Percentiles rank a stretch among this genome's conserved stretches.
phyloP scores from a whole-genome alignment of 2,329 filamentous ascomycete species.

The Pseudonectria foliicola region DNA sequence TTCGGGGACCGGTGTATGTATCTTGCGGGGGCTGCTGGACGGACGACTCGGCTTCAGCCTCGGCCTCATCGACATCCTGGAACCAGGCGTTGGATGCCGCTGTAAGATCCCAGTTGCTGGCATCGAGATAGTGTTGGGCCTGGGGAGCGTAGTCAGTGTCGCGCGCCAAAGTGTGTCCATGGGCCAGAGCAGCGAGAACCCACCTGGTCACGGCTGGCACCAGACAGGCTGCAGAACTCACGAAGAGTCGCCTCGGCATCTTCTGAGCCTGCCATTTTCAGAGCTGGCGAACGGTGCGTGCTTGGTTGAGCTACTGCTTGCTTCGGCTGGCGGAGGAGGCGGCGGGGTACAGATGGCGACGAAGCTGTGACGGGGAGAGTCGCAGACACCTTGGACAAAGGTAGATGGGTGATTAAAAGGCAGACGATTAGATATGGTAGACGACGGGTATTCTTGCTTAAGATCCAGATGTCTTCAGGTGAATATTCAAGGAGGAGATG shows the following conservation, averaged over 20 bases:
- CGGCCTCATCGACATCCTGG: slow-evolving; percentile 42
- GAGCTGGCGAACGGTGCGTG: background rate
- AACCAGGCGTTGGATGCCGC: slow-evolving; percentile 58
- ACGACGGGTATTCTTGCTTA: no score
- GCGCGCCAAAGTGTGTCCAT: background rate
- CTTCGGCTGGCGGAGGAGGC: slow-evolving; percentile 6
- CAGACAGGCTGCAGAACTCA: slow-evolving; percentile 22
- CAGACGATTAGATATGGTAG: no score
- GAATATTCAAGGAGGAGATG: background rate
- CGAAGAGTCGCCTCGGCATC: slow-evolving; percentile 20
- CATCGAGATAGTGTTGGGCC: slow-evolving; percentile 61
- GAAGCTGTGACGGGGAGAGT: background rate
- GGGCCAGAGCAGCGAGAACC: background rate
- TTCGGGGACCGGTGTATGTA: slow-evolving; percentile 54
- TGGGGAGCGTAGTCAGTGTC: slow-evolving; percentile 26
- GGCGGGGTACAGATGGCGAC: slow-evolving; percentile 12
- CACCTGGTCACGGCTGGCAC: slow-evolving; percentile 23
- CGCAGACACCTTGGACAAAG: no score
- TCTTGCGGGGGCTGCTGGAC: slow-evolving; percentile 34
- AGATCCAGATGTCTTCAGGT: no score
- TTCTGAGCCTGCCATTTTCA: slow-evolving; percentile 24
- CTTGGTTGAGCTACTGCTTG: no score
- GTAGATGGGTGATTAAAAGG: no score
- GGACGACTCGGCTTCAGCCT: slow-evolving; percentile 36
- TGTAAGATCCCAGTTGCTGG: slow-evolving; percentile 60